Percentiles rank a stretch among this genome's conserved stretches.
Conservation (phyloP, 1,284 basidiomycete species). For the Cutaneotrichosporon daszewskae region DNA sequence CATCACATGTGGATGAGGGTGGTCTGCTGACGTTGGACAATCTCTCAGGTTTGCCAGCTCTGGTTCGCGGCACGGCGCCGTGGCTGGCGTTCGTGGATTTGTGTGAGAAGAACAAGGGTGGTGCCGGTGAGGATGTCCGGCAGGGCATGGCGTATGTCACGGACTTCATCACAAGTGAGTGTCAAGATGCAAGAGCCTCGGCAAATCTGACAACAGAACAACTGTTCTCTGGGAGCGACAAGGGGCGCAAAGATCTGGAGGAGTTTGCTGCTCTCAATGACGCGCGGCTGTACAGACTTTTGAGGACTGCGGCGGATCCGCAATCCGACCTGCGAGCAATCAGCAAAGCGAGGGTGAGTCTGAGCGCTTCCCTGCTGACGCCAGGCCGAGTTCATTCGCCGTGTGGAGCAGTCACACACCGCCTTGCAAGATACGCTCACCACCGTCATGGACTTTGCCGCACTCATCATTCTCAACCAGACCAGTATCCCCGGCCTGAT, state of each 20-base stretch:
- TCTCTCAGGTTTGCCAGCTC: slow-evolving; percentile 58
- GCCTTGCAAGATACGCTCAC: slow-evolving; percentile 64
- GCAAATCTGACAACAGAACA: slow-evolving; percentile 2
- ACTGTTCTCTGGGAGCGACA: slow-evolving; percentile 65
- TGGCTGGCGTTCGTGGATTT: slow-evolving; percentile 55
- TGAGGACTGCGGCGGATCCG: slow-evolving; percentile 73
- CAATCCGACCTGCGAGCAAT: slow-evolving; percentile 75
- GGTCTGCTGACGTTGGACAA: slow-evolving; percentile 57
- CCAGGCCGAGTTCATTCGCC: slow-evolving; percentile 68
- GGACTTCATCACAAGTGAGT: slow-evolving; percentile 39
- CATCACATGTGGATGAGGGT: slow-evolving; percentile 63
- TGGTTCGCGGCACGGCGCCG: slow-evolving; percentile 34
- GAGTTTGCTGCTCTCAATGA: slow-evolving; percentile 85
- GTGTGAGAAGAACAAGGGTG: slow-evolving; percentile 73
- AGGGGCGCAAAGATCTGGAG: slow-evolving; percentile 70
- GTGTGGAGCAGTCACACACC: slow-evolving; percentile 65
- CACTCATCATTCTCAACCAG: slow-evolving; percentile 71
- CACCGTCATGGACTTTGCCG: slow-evolving; percentile 64
- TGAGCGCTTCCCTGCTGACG: not conserved
- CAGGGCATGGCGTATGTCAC: slow-evolving; percentile 56
- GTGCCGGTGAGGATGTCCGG: slow-evolving; percentile 50
- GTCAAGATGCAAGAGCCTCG: no score
- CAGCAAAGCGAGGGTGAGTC: slow-evolving; percentile 66
- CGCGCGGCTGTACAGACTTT: slow-evolving; percentile 72
- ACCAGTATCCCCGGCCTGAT: slow-evolving; percentile 74